Base-by-base conservation (phyloP, 176 grass and related monocot genomes). In the Rhynchospora tenuis region DNA sequence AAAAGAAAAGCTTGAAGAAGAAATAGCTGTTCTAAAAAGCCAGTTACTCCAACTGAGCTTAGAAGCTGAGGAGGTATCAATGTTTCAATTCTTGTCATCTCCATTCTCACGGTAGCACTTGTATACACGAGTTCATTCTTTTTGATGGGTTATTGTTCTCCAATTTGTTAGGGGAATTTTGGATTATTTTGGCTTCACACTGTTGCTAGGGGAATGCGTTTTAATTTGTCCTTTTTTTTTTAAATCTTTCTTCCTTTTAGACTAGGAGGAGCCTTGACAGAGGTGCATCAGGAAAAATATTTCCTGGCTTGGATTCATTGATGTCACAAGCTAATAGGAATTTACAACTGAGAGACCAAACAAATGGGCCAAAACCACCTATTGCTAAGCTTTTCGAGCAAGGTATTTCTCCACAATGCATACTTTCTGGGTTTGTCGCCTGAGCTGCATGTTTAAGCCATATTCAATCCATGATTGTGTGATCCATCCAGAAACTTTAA, bases 301-400 rank as follows among this genome's bases (percentile, higher is more conserved):
- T 93, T 88, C 91, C 97, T 84, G 91, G 89, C 55, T 89, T 99
- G 43, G 97, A 99, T 86, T 95, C 93, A 48, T 89, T 99, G 83
- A 86, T 95, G 78, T 91, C 91, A 84, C 96, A 99, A 75, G 71
- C 88, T 85, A 82, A 82, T 67, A 87, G 89, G 63, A 87, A 63
- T 88, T 93, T 88, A 56, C 93, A 99, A 51, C 84, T 88, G 48
- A 96, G 88, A 94, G 93, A 99, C 29, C 90, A 93, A 85, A 84
- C 69, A 80, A 95, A 95, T 87, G 93, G 93, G 71, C 88, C 93
- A 55, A 99, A 92, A 78, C 89, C 87, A 62, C 93, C 97, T 72
- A 84, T 93, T 81, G 93, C 93, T 47, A 95, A 93, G 86, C 97
- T 99, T 67, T 99, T 83, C 62, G 97, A 96, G 61, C 97, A 99